Conservation (phyloP, 108 stramenopile genomes). For the Discostella stelligeroides region DNA sequence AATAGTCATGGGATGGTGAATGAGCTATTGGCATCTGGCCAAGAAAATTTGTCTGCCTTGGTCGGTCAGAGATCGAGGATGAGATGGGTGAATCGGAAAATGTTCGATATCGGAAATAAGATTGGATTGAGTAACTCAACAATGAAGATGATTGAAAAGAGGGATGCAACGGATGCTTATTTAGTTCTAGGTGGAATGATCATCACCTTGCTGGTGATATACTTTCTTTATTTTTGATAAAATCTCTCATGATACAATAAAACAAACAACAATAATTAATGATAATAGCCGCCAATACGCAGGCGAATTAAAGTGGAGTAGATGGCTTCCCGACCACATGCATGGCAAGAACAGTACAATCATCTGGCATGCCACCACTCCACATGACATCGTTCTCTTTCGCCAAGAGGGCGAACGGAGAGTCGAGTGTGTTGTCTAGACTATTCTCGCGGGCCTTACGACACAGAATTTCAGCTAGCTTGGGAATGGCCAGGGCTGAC, state of each 20-base stretch:
- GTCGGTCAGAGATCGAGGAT: conserved; percentile 70
- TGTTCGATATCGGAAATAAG: conserved; percentile 76
- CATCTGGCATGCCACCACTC: conserved; percentile 96
- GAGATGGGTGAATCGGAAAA: conserved; percentile 63
- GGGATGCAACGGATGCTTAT: conserved; percentile 89
- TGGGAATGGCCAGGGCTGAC: conserved; percentile 49
- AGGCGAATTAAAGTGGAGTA: conserved; percentile 9
- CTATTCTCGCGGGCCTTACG: conserved; percentile 82
- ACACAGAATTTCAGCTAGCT: conserved; percentile 58
- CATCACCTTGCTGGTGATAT: conserved; percentile 75
- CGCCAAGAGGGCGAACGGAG: conserved; percentile 95
- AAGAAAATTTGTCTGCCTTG: conserved; percentile 61
- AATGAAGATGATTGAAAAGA: conserved; percentile 85
- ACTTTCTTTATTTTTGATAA: conserved; percentile 71
- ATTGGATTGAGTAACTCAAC: conserved; percentile 78
- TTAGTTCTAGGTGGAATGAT: conserved; percentile 82
- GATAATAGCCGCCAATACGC: too few species aligned
- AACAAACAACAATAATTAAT: too few species aligned
- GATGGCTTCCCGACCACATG: conserved; percentile 77
- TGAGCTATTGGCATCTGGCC: conserved; percentile 68
- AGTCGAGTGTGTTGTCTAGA: conserved; percentile 77
- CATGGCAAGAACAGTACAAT: conserved; percentile 89
- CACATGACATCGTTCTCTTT: conserved; percentile 99
- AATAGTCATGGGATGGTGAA: conserved; percentile 69
- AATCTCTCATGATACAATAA: not conserved